phyloP scores from a whole-genome alignment of 441 rosid genomes.

The Euphorbia corollata region DNA sequence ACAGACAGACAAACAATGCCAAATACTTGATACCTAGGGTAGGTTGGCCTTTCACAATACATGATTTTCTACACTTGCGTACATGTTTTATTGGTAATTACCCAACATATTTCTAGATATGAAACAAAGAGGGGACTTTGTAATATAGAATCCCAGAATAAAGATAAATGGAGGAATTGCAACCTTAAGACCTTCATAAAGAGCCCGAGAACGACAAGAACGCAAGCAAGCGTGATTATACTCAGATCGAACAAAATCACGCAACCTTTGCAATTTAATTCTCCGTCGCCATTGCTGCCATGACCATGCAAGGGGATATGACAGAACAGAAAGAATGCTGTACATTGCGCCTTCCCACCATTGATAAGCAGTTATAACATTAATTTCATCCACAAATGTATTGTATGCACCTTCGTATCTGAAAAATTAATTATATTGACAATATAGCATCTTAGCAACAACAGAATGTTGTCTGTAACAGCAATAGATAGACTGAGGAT shows the following conservation, averaged over 20 bases:
- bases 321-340: conserved; percentile 73
- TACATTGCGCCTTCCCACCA: conserved; percentile 99
- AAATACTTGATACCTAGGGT: neutral
- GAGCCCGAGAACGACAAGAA: conserved; percentile 98
- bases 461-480: conserved; percentile 16
- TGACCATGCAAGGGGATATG: conserved; percentile 94
- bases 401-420: conserved; percentile 96
- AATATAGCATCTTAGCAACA: conserved; percentile 17
- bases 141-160: neutral
- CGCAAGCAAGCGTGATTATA: conserved; percentile 99
- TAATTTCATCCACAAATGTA: conserved; percentile 91
- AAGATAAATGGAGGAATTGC: conserved; percentile 13
- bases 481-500: neutral
- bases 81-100: neutral
- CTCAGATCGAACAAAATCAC: conserved; percentile 98
- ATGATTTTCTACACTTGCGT: neutral
- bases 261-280: conserved; percentile 76
- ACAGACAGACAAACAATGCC: conserved; percentile 1
- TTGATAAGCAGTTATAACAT: conserved; percentile 89
- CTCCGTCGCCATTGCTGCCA: conserved; percentile 99
- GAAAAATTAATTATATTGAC: conserved; percentile 22
- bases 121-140: neutral
- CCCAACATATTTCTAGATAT: neutral
- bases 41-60: neutral
- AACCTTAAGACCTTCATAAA: conserved; percentile 99